A percentile compares a stretch with the other conserved stretches of the same genome.
These are phyloP conservation scores for Russula vinacea DNA, from an alignment of 768 basidiomycete species.

Conservation along the genomic window DNA sequence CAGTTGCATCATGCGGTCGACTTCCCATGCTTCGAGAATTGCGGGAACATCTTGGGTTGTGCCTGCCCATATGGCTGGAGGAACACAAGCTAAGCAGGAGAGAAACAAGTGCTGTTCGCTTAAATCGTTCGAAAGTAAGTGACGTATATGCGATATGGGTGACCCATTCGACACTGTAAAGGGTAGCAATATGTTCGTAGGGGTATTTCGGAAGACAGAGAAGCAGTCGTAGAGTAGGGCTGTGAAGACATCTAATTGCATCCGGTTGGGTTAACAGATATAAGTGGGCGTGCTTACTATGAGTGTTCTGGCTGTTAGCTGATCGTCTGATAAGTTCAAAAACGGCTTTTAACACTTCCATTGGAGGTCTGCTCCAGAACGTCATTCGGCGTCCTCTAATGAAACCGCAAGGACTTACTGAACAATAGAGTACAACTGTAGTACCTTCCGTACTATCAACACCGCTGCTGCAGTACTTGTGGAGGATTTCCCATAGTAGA, in stretches of 20 bases:
- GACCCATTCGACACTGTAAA: slow-evolving; percentile 19
- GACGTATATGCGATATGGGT: slow-evolving; percentile 49
- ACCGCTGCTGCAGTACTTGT: slow-evolving; percentile 5
- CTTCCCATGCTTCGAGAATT: slow-evolving; percentile 67
- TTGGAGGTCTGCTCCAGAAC: slow-evolving; percentile 19
- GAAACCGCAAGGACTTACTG: slow-evolving; percentile 15
- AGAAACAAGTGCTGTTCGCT: slow-evolving; percentile 69
- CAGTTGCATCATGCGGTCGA: slow-evolving; percentile 66
- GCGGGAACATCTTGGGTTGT: slow-evolving; percentile 48
- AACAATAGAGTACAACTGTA: slow-evolving; percentile 19
- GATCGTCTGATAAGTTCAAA: slow-evolving; percentile 24
- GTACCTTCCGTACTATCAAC: slow-evolving; percentile 18
- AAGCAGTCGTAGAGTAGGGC: slow-evolving; percentile 24
- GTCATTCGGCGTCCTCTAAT: background rate
- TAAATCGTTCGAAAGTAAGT: slow-evolving; percentile 55
- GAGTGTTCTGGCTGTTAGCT: background rate
- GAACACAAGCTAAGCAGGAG: slow-evolving; percentile 56
- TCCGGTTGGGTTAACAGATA: background rate
- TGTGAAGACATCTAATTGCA: background rate
- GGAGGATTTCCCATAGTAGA: slow-evolving; percentile 11
- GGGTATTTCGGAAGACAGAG: slow-evolving; percentile 21
- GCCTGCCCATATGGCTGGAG: slow-evolving; percentile 67
- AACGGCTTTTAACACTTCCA: slow-evolving; percentile 19
- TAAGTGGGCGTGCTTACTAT: slow-evolving; percentile 8
- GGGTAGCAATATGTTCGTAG: slow-evolving; percentile 14